Conservation (phyloP, 2,329 filamentous ascomycete species). For the Pseudogymnoascus sp. region DNA sequence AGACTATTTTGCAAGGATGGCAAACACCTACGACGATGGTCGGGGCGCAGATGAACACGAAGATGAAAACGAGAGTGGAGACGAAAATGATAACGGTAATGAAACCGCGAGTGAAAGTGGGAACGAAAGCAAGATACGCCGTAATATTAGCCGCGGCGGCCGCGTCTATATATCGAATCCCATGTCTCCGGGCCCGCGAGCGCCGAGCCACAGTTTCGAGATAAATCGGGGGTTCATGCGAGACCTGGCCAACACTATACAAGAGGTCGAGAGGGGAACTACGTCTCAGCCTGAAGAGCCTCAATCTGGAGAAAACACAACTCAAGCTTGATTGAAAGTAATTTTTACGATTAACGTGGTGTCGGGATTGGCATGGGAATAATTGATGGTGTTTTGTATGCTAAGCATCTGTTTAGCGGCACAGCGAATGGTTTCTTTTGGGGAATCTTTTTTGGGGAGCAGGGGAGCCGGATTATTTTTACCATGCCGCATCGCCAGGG, state of each 20-base stretch:
- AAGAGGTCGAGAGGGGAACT: neutral
- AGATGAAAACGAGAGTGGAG: conserved; percentile 17
- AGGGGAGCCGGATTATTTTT: neutral
- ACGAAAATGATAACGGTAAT: conserved; percentile 23
- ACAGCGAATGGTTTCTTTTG: neutral
- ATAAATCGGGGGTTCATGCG: conserved; percentile 29
- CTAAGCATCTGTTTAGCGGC: neutral
- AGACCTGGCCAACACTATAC: neutral
- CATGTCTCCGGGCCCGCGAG: conserved; percentile 27
- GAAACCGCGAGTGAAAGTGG: conserved; percentile 19
- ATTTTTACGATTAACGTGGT: neutral
- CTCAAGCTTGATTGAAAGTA: neutral
- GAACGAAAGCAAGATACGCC: neutral
- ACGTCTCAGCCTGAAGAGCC: neutral
- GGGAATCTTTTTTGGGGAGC: neutral
- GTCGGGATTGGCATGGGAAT: neutral
- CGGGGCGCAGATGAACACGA: conserved; percentile 11
- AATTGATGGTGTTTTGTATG: neutral
- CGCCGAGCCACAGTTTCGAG: conserved; percentile 28
- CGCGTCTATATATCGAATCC: conserved; percentile 29
- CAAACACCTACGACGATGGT: conserved; percentile 31
- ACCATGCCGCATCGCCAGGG: neutral
- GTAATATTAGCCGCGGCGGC: neutral
- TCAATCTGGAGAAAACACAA: neutral
- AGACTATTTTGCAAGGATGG: conserved; percentile 62